phyloP scores from a whole-genome alignment of 1,284 basidiomycete species.

The Microbotryomycetes sp. region DNA sequence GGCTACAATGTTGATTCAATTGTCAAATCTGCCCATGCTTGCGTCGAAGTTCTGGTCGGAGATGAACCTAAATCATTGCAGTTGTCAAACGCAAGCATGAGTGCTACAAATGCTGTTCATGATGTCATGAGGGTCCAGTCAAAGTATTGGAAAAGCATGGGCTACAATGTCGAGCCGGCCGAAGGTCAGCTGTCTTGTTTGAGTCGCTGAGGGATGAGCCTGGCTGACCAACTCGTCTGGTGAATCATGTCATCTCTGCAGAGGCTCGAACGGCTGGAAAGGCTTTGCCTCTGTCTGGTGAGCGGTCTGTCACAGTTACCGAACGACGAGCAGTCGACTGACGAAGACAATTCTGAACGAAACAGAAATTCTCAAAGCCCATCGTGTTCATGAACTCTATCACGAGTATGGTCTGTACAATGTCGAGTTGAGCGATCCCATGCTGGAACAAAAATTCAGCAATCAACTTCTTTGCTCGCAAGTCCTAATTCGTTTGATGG shows the following conservation, averaged over 20 bases:
- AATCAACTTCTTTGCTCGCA: constrained; percentile 80
- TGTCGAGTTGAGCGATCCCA: constrained; percentile 63
- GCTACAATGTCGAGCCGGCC: constrained; percentile 11
- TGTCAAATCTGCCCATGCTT: constrained; percentile 77
- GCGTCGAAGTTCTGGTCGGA: constrained; percentile 75
- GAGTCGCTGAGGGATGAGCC: no score
- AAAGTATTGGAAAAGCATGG: constrained; percentile 80
- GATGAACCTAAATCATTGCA: constrained; percentile 70
- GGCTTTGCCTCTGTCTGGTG: constrained; percentile 30
- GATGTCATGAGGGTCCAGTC: constrained; percentile 79
- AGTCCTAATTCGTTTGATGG: constrained; percentile 46
- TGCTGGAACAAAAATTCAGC: constrained; percentile 61
- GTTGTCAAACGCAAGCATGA: constrained; percentile 63
- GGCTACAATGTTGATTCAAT: constrained; percentile 92
- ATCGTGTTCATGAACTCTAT: constrained; percentile 72
- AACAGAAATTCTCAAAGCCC: constrained; percentile 71
- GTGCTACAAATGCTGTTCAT: constrained; percentile 78
- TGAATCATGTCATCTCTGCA: constrained; percentile 1
- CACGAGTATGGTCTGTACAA: constrained; percentile 65
- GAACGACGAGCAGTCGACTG: neutral
- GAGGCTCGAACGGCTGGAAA: constrained; percentile 31
- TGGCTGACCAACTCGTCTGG: no score
- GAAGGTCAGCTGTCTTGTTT: constrained; percentile 5
- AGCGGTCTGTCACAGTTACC: neutral
- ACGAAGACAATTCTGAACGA: neutral